Base-by-base conservation (phyloP, 2,329 filamentous ascomycete species). In the Salinomyces thailandicus region DNA sequence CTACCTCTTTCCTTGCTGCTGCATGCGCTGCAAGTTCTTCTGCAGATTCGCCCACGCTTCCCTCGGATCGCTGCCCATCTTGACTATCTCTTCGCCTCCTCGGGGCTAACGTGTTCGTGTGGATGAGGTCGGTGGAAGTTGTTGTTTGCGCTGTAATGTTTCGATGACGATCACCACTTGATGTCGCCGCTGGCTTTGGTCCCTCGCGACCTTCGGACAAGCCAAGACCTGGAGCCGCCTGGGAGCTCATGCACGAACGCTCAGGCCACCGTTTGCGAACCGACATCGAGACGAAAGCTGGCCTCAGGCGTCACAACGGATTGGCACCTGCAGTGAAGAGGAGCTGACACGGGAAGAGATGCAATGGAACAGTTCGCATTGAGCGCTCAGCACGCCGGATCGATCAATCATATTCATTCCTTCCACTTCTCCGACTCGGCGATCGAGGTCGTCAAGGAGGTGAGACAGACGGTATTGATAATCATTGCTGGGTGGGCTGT, bases 21-120 rank as follows among this genome's bases (percentile, higher is more conserved):
- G 60, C 36, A 59, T 58, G 33, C 52, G 54, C 36, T 61, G 67
- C 49, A 79, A 67, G 43, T 75, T 72, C 53, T 69, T 69, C 62
- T 79, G 76, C 48, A 84, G 64, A 52, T 71, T 70, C 60, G 71
- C 68, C 72, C 76, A 81, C 51, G 76, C 71, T 59, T 83, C 76
- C 56, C 73, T 70, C 35, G 78, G 77, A 57, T 78, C 75, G 35
- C 48, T 50, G 55, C 58, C 59, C 30, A 30, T 30, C 3, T 3
- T 30, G 27, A 14, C 14, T 30, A 4, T 30, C 5, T 30, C 27
- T n/a, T n/a, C n/a, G n/a, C n/a, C n/a, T n/a, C n/a, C n/a, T n/a
- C n/a, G n/a, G n/a, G n/a, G n/a, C n/a, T n/a, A n/a, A n/a, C n/a
- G n/a, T n/a, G n/a, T n/a, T n/a, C n/a, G n/a, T n/a, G n/a, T n/a